Evolutionary conservation across 257 asterid genomes (phyloP).

Genomic region (Agastache rugosa): DNA sequence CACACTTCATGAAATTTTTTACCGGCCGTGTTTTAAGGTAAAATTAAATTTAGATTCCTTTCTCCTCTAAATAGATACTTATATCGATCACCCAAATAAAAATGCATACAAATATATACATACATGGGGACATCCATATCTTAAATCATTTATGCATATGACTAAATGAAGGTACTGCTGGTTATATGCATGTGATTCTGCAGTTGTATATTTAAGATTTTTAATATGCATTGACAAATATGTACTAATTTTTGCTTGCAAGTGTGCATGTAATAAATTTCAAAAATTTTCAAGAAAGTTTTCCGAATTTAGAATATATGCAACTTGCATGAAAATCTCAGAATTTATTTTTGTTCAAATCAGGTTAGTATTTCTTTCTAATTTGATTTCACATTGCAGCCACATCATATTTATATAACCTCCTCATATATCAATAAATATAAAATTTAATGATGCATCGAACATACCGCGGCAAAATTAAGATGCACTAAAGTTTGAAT

Average conservation of each 20-base stretch:
- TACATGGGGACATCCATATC: slow-evolving; percentile 7
- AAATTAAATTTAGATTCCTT: background rate
- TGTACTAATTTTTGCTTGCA: slow-evolving; percentile 5
- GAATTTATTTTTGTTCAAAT: background rate
- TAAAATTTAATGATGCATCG: background rate
- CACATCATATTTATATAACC: background rate
- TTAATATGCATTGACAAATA: background rate
- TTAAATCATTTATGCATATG: background rate
- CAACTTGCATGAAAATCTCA: background rate
- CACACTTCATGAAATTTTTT: background rate
- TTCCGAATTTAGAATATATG: background rate
- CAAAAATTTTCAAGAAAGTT: background rate
- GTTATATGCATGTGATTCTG: slow-evolving; percentile 19
- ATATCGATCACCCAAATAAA: background rate
- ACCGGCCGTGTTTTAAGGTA: background rate
- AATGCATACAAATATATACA: background rate
- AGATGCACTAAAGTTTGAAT: background rate
- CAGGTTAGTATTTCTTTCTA: background rate
- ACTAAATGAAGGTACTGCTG: slow-evolving; percentile 4
- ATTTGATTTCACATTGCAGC: background rate
- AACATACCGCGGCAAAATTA: background rate
- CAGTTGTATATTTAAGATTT: slow-evolving; percentile 1
- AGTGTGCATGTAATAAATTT: background rate
- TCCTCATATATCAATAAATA: background rate
- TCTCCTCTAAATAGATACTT: slow-evolving; percentile 3